Evolutionary conservation across 176 grass and related monocot genomes (phyloP).

Genomic region (Aegilops umbellulata): DNA sequence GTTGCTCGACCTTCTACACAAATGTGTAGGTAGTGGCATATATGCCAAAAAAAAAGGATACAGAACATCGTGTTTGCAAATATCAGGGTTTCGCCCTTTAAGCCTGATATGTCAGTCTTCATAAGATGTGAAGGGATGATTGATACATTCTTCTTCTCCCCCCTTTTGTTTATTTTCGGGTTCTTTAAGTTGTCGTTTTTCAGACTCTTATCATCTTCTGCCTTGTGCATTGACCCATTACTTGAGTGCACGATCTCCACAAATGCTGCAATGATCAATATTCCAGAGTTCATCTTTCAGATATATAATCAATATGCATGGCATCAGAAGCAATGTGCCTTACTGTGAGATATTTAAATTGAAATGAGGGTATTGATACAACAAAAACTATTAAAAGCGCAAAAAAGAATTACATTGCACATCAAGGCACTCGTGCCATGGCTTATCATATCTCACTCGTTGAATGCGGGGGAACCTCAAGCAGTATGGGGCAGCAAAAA

Average conservation of each 20-base stretch:
- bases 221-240: slow-evolving; percentile 68
- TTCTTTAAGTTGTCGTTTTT: slow-evolving; percentile 49
- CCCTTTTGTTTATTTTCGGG: slow-evolving; percentile 56
- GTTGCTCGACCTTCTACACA: not conserved
- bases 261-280: slow-evolving; percentile 63
- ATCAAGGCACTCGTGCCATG: slow-evolving; percentile 96
- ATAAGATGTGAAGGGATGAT: slow-evolving; percentile 84
- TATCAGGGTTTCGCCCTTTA: slow-evolving; percentile 78
- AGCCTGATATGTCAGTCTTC: slow-evolving; percentile 75
- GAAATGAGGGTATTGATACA: not conserved
- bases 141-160: slow-evolving; percentile 59
- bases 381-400: slow-evolving; percentile 21
- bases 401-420: slow-evolving; percentile 73
- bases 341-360: slow-evolving; percentile 20
- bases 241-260: slow-evolving; percentile 83
- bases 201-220: slow-evolving; percentile 36
- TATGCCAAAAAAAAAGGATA: slow-evolving; percentile 72
- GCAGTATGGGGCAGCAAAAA: slow-evolving; percentile 82
- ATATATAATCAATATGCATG: slow-evolving; percentile 32
- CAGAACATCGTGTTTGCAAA: slow-evolving; percentile 90
- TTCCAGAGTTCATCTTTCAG: slow-evolving; percentile 28
- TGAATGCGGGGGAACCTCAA: slow-evolving; percentile 93
- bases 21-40: not conserved
- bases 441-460: slow-evolving; percentile 86
- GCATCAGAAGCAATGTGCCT: not conserved